Conservation (phyloP, 768 basidiomycete genomes). For the Mycena capillaripes region DNA sequence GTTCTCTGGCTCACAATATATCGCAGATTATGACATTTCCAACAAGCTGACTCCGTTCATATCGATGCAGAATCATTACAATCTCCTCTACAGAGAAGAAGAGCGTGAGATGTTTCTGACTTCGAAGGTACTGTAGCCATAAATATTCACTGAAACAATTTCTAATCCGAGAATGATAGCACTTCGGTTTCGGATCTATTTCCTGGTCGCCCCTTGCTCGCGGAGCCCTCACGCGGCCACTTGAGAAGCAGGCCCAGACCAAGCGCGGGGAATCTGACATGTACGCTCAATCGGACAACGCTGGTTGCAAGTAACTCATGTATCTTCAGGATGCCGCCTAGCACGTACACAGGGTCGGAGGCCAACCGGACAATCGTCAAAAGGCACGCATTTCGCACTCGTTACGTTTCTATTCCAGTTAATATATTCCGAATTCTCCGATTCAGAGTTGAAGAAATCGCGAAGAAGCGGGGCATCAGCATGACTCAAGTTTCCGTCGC, state of each 20-base stretch:
- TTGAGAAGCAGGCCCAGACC: constrained; percentile 44
- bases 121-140: constrained; percentile 53
- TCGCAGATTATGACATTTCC: constrained; percentile 68
- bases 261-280: constrained; percentile 53
- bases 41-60: constrained; percentile 74
- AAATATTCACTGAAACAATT: not conserved
- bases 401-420: not conserved
- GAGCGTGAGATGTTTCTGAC: constrained; percentile 76
- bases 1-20: not conserved
- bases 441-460: constrained; percentile 65
- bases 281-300: constrained; percentile 30
- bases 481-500: constrained; percentile 74
- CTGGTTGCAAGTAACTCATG: not conserved
- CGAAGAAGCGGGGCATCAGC: constrained; percentile 61
- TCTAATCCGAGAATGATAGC: constrained; percentile 40
- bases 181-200: constrained; percentile 69
- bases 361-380: constrained; percentile 28
- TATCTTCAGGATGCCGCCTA: constrained; percentile 22
- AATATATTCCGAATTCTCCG: not conserved
- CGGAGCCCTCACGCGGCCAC: constrained; percentile 61
- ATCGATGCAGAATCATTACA: constrained; percentile 80
- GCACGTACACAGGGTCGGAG: constrained; percentile 29
- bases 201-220: constrained; percentile 73
- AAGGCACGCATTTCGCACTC: not conserved
- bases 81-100: constrained; percentile 73